phyloP scores from a whole-genome alignment of 495 filamentous ascomycete species.

The Hypoxylon intermedium region DNA sequence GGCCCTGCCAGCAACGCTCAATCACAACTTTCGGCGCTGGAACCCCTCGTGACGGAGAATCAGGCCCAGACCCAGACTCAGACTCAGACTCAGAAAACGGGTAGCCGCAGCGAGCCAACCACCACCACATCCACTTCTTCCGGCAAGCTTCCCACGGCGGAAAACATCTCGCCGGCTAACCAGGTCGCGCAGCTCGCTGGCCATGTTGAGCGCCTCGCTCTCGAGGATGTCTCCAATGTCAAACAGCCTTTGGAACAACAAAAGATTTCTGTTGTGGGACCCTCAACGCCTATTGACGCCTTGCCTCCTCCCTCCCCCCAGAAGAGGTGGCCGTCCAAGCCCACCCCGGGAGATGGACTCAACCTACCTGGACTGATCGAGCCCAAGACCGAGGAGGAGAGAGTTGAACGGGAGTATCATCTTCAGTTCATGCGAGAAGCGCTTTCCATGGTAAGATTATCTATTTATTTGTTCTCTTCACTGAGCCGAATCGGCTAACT shows the following conservation, averaged over 20 bases:
- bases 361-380: slow-evolving; percentile 39
- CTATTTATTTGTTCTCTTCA: background rate
- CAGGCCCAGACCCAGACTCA: slow-evolving; percentile 28
- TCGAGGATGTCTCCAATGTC: slow-evolving; percentile 13
- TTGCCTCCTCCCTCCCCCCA: slow-evolving; percentile 22
- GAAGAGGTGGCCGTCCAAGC: background rate
- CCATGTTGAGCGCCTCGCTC: slow-evolving; percentile 18
- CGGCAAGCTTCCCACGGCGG: slow-evolving; percentile 3
- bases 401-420: slow-evolving; percentile 49
- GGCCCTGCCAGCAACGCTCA: slow-evolving; percentile 1
- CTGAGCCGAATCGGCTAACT: slow-evolving; percentile 18
- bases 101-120: slow-evolving; percentile 37
- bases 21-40: slow-evolving; percentile 15
- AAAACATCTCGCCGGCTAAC: background rate
- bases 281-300: slow-evolving; percentile 23
- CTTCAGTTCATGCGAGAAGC: slow-evolving; percentile 74
- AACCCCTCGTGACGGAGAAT: slow-evolving; percentile 25
- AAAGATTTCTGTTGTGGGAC: too few species aligned
- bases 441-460: slow-evolving; percentile 65
- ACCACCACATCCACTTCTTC: slow-evolving; percentile 11
- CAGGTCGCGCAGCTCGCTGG: slow-evolving; percentile 10
- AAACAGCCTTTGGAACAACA: slow-evolving; percentile 6
- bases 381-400: slow-evolving; percentile 39
- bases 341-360: background rate
- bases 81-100: slow-evolving; percentile 32